Base-by-base conservation (phyloP, 2,329 filamentous ascomycete genomes). In the Cladophialophora bantiana region DNA sequence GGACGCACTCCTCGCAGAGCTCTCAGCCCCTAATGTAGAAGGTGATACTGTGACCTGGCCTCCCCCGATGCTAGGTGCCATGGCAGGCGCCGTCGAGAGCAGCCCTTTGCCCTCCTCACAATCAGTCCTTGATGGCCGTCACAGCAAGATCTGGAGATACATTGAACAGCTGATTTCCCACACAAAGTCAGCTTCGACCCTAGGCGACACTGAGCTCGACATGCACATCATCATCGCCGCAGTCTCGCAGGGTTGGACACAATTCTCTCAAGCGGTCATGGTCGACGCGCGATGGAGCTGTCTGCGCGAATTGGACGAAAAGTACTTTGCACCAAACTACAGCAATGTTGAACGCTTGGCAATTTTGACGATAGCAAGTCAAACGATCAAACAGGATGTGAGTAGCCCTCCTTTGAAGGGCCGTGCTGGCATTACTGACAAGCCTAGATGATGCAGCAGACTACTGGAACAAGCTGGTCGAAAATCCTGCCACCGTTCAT, bases 271-370 rank as follows among this genome's bases (percentile, higher is more conserved):
- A 52, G 18, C 10, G 2, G 38, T 34, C 20, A 48, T n/a, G 26
- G 38, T 61, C 3, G 58, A 61, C 26, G 15, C 38, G 9, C 38
- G 42, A 45, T 61, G 58, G 58, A 52, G 42, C 38, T 61, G 58
- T 45, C 58, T 61, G 12, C 58, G 58, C 9, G 18, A 61, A 10
- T 20, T 61, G 15, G 58, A 61, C 31, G 58, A 61, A 31, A 50
- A 31, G 18, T 61, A 52, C 35, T 61, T 61, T 34, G 12, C 40
- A 26, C 26, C 31, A 26, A n/a, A n/a, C 15, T 42, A 42, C 40
- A n/a, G 13, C 13, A n/a, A n/a, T 4, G 4, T 42, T 6, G 40
- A 42, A n/a, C 40, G 40, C 15, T n/a, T 42, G 40, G 40, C 40
- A 6, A n/a, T 42, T n/a, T 42, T 42, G 40, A 42, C 40, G 3